Evolutionary conservation across 2,329 filamentous ascomycete species (phyloP).

Genomic region (Beauveria sp.): DNA sequence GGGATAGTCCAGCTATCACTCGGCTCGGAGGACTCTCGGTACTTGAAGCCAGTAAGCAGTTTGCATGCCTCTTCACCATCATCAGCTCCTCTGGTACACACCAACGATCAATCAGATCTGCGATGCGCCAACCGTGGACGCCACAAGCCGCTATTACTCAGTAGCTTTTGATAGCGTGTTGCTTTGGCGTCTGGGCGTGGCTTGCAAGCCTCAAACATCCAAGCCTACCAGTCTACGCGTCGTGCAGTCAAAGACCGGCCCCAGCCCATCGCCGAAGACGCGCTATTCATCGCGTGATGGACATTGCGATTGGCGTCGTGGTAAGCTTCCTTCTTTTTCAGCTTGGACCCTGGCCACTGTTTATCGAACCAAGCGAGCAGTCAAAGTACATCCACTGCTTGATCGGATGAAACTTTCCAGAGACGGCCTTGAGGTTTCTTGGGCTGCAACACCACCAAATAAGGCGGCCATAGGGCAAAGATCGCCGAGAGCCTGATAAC

Average conservation of each 20-base stretch:
- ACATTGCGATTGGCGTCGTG: conserved; percentile 1
- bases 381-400: conserved; percentile 97
- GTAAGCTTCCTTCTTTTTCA: neutral
- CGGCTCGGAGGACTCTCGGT: neutral
- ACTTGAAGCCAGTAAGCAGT: neutral
- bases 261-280: neutral
- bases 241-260: neutral
- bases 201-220: neutral
- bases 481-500: conserved; percentile 89
- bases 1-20: neutral
- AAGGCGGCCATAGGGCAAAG: conserved; percentile 88
- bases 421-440: conserved; percentile 96
- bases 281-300: neutral
- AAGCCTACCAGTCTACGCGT: neutral
- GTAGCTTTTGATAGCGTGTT: neutral
- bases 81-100: neutral
- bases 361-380: neutral
- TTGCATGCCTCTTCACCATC: neutral
- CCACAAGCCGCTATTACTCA: neutral
- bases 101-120: conserved; percentile 5
- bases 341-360: neutral
- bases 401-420: conserved; percentile 95
- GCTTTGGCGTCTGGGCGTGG: neutral
- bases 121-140: conserved; percentile 1
- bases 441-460: conserved; percentile 87